Percentiles rank a stretch among this genome's conserved stretches.
These are phyloP conservation scores for Penicillium crystallinum DNA, from an alignment of 495 filamentous ascomycete species.

Conservation along the genomic window DNA sequence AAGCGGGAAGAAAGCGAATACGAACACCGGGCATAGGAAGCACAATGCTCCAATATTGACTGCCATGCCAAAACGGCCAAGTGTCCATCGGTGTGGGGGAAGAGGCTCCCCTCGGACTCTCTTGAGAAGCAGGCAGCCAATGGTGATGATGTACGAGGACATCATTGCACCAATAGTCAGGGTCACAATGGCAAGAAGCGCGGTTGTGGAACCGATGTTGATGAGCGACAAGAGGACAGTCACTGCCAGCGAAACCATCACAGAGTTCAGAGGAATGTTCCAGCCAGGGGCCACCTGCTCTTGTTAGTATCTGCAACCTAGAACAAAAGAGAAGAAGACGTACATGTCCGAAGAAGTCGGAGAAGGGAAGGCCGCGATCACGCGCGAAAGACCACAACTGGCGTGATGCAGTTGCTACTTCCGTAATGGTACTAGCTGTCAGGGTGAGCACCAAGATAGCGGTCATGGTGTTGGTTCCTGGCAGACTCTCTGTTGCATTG, in stretches of 20 bases:
- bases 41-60: too few relatives aligned
- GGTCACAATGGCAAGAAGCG: slow-evolving; percentile 52
- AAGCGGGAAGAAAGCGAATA: too few relatives aligned
- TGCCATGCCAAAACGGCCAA: too few relatives aligned
- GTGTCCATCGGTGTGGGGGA: too few relatives aligned
- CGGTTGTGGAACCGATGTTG: slow-evolving; percentile 52
- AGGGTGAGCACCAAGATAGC: slow-evolving; percentile 28
- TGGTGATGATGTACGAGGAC: slow-evolving; percentile 39
- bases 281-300: slow-evolving; percentile 15
- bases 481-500: slow-evolving; percentile 14
- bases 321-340: slow-evolving; percentile 2
- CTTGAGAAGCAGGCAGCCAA: slow-evolving; percentile 34
- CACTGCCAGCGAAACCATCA: slow-evolving; percentile 38
- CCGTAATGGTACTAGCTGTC: slow-evolving; percentile 26
- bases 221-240: slow-evolving; percentile 50
- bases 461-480: slow-evolving; percentile 24
- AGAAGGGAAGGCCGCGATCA: slow-evolving; percentile 41
- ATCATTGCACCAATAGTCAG: slow-evolving; percentile 38
- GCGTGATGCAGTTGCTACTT: slow-evolving; percentile 35
- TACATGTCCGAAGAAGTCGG: slow-evolving; percentile 30
- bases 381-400: slow-evolving; percentile 42
- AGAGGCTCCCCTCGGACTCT: slow-evolving; percentile 15
- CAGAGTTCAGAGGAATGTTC: slow-evolving; percentile 48
- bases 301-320: too few relatives aligned
- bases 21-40: too few relatives aligned